Evolutionary conservation across 257 asterid species (phyloP), one percentile per base, ranked within the genome.

Genomic region (Lycium barbarum): DNA sequence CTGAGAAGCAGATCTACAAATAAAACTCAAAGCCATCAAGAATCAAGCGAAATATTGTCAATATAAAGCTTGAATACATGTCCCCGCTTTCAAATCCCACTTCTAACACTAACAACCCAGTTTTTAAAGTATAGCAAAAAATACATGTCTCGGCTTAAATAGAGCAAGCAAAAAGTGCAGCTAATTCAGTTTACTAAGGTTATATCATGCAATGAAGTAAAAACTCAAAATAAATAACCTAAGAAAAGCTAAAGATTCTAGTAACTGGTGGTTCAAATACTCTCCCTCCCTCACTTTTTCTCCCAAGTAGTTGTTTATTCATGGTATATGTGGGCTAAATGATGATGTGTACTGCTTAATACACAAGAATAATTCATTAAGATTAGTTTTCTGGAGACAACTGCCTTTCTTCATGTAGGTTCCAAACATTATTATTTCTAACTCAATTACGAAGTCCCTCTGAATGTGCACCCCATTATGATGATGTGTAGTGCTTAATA

Each of bases 1-100:
- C 87, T 91, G 84, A 94, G 92, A 83, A 95, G 95, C 89, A 90
- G 85, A 89, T 93, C 99, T 94, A 93, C 73, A 86, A 86, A 90
- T 66, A 93, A 88, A 80, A 80, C 72, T 55, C 20, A 13, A 80
- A 80, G 35, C 53, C 12, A 80, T 80, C 55, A 80, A 38, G 67
- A 36, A 80, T 58, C 38, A 61, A 40, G 72, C 18, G n/a, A 43
- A 58, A 55, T 58, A 38, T 43, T 58, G 53, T 40, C 83, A 43
- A 17, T 80, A 15, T 6, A 54, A 35, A 58, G 71, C 72, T 18
- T 38, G 38, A 58, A 80, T 80, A 20, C 72, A 58, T 73, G 59
- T 6, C 20, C n/a, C 1, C 11, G 59, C 40, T 73, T 73, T 74
- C 10, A 20, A 49, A 20, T 15, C 9, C 33, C 59, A n/a, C 59